Conservation (phyloP, 208 protist species). For the Entamoeba nuttalli region DNA sequence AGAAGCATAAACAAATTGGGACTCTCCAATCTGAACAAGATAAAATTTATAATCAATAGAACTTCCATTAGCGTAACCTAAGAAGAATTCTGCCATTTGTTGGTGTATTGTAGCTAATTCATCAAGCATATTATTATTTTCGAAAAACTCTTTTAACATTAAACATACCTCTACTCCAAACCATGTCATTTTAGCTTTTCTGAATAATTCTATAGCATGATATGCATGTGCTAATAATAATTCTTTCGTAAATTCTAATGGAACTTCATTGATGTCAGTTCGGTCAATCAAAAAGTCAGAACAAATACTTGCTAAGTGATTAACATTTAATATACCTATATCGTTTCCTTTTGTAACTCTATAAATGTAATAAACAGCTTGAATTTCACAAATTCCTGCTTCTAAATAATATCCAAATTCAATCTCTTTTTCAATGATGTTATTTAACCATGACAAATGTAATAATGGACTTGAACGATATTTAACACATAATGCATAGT, state of each 20-base stretch:
- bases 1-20: not conserved
- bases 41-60: not conserved
- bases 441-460: not conserved
- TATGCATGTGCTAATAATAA: not conserved
- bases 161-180: not conserved
- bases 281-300: not conserved
- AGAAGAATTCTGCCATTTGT: not conserved
- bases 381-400: not conserved
- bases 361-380: not conserved
- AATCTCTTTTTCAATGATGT: not conserved
- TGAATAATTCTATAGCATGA: not conserved
- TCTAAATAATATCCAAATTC: not conserved
- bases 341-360: not conserved
- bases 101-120: not conserved
- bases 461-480: not conserved
- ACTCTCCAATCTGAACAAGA: not conserved
- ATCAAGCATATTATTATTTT: not conserved
- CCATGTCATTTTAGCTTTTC: not conserved
- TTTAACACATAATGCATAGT: not conserved
- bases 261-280: not conserved
- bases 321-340: not conserved
- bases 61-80: not conserved
- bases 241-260: not conserved
- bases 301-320: not conserved
- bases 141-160: not conserved